Conservation (phyloP, 1,284 basidiomycete species). For the Mycena citricolor region DNA sequence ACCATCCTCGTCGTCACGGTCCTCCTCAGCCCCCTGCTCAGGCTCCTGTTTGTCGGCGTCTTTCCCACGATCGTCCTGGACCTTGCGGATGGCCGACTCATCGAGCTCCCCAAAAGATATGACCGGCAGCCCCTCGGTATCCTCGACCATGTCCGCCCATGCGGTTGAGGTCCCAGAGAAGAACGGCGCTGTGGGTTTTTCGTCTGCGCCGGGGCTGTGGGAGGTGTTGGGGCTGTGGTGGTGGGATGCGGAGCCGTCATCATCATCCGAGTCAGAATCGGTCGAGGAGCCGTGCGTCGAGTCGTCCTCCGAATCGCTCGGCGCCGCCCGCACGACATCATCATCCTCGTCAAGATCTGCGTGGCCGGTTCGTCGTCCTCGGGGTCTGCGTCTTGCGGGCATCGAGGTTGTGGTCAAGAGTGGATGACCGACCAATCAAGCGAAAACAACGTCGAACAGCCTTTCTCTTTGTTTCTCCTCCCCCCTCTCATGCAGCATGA, state of each 20-base stretch:
- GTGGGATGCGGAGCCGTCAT: constrained; percentile 64
- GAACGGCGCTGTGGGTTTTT: constrained; percentile 49
- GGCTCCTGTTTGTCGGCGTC: no score
- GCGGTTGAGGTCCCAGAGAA: constrained; percentile 48
- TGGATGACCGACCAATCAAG: constrained; percentile 27
- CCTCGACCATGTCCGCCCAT: constrained; percentile 85
- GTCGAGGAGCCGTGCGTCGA: constrained; percentile 56
- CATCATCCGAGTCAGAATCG: constrained; percentile 65
- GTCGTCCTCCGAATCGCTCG: constrained; percentile 61
- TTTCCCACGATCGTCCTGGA: constrained; percentile 43
- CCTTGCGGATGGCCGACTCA: constrained; percentile 35
- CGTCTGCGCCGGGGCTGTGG: constrained; percentile 49
- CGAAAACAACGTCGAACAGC: constrained; percentile 49
- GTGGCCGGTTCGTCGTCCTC: constrained; percentile 56
- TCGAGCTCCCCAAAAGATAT: constrained; percentile 76
- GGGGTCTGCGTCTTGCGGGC: constrained; percentile 46
- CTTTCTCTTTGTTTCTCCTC: no score
- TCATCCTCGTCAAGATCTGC: no score
- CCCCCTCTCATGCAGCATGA: no score
- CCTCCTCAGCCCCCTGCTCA: constrained; percentile 23
- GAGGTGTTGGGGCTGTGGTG: constrained; percentile 61
- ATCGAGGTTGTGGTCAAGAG: constrained; percentile 25
- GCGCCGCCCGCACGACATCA: constrained; percentile 66
- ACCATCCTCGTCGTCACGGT: constrained; percentile 29
- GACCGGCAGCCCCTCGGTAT: constrained; percentile 72